Base-by-base conservation (phyloP, 768 basidiomycete genomes). In the Leccinum obscurum region DNA sequence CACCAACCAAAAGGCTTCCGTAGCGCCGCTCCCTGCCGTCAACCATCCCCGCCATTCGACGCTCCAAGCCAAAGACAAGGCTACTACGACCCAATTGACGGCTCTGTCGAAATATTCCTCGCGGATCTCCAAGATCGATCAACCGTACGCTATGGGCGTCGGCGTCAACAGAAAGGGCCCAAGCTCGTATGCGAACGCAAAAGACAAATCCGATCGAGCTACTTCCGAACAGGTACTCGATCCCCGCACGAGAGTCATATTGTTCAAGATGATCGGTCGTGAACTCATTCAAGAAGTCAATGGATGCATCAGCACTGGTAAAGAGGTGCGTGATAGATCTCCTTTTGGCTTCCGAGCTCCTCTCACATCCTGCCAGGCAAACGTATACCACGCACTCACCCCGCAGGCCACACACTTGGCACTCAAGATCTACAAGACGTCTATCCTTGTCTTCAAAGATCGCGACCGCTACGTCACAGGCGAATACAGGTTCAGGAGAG, bases 351-450 rank as follows among this genome's bases (percentile, higher is more conserved):
- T 7, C 28, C 32, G 32, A 32, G 15, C 10, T 28, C 39, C 13
- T 52, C 60, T 61, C n/a, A 62, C 62, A 28, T 65, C 56, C 39
- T 28, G 54, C n/a, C 66, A 96, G 94, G 96, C 96, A 9, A 98
- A 98, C 67, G 97, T 99, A 13, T 99, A 99, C 72, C 95, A 98
- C 69, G 94, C 95, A 1, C 70, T 90, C 37, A 80, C 83, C 0
- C 79, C 83, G 0, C 75, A 76, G 4, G 71, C 69, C 5, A 63
- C 67, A 22, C 92, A 96, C 68, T 78, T 97, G 48, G 97, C 97
- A 0, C 83, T 98, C 61, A 99, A 99, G 74, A 94, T 99, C 61
- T 99, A 95, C 81, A 97, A 98, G 73, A 99, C 97, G 1, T 97
- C 95, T 26, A 98, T 99, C 64, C 86, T 99, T 9, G 82, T 94